Evolutionary conservation across 257 asterid species (phyloP), one percentile per base, ranked within the genome.

Genomic region (Asclepias syriaca): DNA sequence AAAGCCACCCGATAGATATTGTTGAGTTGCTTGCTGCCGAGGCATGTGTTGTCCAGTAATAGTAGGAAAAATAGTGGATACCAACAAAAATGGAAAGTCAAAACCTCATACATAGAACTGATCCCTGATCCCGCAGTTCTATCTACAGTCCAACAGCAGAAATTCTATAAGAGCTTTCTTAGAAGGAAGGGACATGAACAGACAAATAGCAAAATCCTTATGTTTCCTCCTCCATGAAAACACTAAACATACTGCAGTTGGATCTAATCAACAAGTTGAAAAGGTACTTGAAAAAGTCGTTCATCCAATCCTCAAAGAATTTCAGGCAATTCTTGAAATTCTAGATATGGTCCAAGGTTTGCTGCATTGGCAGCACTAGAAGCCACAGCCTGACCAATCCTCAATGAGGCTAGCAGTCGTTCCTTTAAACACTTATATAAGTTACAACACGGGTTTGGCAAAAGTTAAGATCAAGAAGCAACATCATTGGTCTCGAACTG

Each of bases 231-330:
- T 81, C 95, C 96, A 88, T 85, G 73, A 84, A 92, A 63, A 90
- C 89, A 77, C 86, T 87, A 72, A 90, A 75, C 98, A 92, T n/a
- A 95, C 86, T 43, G 97, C 93, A 75, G 96, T 90, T 15, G 96
- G 83, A 95, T 75, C 27, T 77, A 93, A 81, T 92, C 98, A 54
- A 92, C 97, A 71, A 84, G 74, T n/a, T 86, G 86, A 76, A 92
- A 73, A 95, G 80, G 77, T 95, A 92, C 73, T 92, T 90, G 82
- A 79, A 92, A 95, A 85, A 24, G 27, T 88, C 98, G 68, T 64
- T 55, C 99, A 95, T 86, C 98, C 99, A 95, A 71, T 90, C 96
- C 89, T 92, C 97, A 61, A 91, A 95, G 80, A 90, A 90, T 86
- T 86, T 90, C 96, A 0, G 94, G 98, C 82, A 87, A 74, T 68